A percentile compares a stretch with the other conserved stretches of the same genome.
Conservation (phyloP, 148 eudicot genomes). For the Limonium bicolor region DNA sequence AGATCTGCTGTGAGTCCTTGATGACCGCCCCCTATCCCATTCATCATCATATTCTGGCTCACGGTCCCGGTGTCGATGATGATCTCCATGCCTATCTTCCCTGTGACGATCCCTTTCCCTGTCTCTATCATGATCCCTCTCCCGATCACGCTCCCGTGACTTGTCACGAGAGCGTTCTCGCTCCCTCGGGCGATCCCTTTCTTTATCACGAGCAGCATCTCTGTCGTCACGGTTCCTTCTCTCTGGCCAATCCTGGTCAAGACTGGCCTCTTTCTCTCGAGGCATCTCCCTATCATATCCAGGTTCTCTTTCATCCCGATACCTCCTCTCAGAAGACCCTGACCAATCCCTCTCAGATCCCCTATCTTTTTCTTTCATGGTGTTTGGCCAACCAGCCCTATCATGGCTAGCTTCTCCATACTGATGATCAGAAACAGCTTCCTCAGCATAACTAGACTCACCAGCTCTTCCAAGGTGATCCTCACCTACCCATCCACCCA, state of each 20-base stretch:
- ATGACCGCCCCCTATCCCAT: conserved; percentile 72
- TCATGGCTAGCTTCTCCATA: conserved; percentile 70
- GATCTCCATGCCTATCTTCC: conserved; percentile 52
- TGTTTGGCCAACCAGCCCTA: conserved; percentile 43
- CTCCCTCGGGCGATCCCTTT: conserved; percentile 29
- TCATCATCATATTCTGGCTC: conserved; percentile 65
- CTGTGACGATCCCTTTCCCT: conserved; percentile 58
- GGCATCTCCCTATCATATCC: conserved; percentile 53
- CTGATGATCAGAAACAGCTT: conserved; percentile 69
- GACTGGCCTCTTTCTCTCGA: conserved; percentile 35
- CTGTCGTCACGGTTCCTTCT: conserved; percentile 54
- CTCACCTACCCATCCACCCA: conserved; percentile 74
- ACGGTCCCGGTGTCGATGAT: conserved; percentile 58
- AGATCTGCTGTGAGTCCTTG: conserved; percentile 53
- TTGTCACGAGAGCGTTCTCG: conserved; percentile 48
- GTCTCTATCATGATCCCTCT: conserved; percentile 31
- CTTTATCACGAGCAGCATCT: conserved; percentile 39
- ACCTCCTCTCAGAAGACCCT: conserved; percentile 67
- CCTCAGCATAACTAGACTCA: conserved; percentile 81
- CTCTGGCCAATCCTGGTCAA: conserved; percentile 46
- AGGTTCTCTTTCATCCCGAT: conserved; percentile 66
- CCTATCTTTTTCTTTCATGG: conserved; percentile 51
- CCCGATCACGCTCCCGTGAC: conserved; percentile 20
- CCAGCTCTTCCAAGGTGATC: conserved; percentile 66
- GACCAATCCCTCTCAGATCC: conserved; percentile 68